Base-by-base conservation (phyloP, 2,329 filamentous ascomycete species). In the Chaetothyriales sp. region DNA sequence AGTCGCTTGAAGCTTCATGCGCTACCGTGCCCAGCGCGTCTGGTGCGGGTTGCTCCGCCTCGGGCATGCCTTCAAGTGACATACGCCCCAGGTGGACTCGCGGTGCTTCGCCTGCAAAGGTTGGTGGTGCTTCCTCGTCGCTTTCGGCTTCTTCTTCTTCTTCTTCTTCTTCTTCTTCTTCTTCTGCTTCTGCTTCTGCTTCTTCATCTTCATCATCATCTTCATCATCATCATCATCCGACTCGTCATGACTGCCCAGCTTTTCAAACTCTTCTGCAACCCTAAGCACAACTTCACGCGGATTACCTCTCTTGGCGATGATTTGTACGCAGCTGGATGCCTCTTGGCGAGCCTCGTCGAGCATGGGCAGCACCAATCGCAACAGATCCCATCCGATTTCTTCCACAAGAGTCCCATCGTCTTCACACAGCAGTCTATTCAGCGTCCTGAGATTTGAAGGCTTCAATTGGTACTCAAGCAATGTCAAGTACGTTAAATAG, bases 301-400 rank as follows among this genome's bases (percentile, higher is more conserved):
- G 80, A 58, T 83, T 83, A 5, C 80, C 80, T 33, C 80, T 67
- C 7, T 75, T 69, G 13, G 80, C 78, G 51, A 83, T 73, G 63
- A 81, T 77, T 53, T 80, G 73, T 8, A 83, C 64, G 61, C 80
- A 83, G 58, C 76, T 69, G 49, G 74, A 70, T 0, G 78, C 80
- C 29, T 56, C 51, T 18, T 50, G 51, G 25, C 56, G 54, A 37
- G 29, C 49, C 2, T 73, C 70, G 1, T 78, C 77, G 3, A 83
- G 65, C 54, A 81, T 70, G 1, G 79, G 80, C 15, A 82, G 67
- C 1, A 83, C 70, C 8, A 82, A 65, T 58, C 81, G 77, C 5
- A 83, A 75, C 44, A 83, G 64, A 63, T 83, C 80, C 80, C 80
- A 83, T 54, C 80, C 80, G 60, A 83, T 83, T 57, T 81, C 80